Percentiles rank a stretch among this genome's conserved stretches.
phyloP scores from a whole-genome alignment of 2,329 filamentous ascomycete genomes.

The Chlorencoelia australis region DNA sequence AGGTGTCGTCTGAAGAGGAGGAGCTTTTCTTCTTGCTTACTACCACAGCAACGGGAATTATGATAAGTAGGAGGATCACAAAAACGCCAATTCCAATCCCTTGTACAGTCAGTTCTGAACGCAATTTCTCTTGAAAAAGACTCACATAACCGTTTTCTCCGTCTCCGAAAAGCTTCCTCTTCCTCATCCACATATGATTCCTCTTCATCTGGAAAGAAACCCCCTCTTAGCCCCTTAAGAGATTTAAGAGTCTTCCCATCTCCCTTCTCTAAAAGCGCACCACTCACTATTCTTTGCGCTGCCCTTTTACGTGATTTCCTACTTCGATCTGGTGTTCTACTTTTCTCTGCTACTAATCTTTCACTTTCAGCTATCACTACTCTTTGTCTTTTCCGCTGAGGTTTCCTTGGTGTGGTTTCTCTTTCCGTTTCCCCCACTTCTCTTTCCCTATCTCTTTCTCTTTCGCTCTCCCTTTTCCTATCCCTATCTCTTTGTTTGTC shows the following conservation, averaged over 20 bases:
- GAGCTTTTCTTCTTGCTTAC: slow-evolving; percentile 50
- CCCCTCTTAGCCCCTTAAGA: slow-evolving; percentile 32
- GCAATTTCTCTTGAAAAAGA: slow-evolving; percentile 10
- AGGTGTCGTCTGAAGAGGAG: slow-evolving; percentile 14
- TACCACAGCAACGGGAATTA: slow-evolving; percentile 57
- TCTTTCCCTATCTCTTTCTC: too few relatives aligned
- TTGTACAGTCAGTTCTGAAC: slow-evolving; percentile 11
- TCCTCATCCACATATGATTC: slow-evolving; percentile 4
- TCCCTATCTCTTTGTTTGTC: too few relatives aligned
- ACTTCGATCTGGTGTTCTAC: too few relatives aligned
- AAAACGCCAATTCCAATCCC: slow-evolving; percentile 44
- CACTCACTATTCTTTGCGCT: slow-evolving; percentile 56
- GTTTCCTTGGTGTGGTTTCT: slow-evolving; percentile 19
- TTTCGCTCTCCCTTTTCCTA: too few relatives aligned
- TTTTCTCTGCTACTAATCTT: slow-evolving; percentile 19
- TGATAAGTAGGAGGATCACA: slow-evolving; percentile 50
- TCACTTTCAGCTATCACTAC: slow-evolving; percentile 20
- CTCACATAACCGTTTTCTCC: slow-evolving; percentile 53
- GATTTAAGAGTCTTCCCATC: slow-evolving; percentile 38
- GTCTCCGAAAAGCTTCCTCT: slow-evolving; percentile 22
- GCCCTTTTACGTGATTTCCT: slow-evolving; percentile 22
- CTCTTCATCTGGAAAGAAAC: slow-evolving; percentile 1
- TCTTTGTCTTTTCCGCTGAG: slow-evolving; percentile 15
- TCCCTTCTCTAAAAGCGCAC: slow-evolving; percentile 60
- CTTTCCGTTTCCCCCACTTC: too few relatives aligned